Conservation (phyloP, 345 rosid species). For the Eucalyptus sp. region DNA sequence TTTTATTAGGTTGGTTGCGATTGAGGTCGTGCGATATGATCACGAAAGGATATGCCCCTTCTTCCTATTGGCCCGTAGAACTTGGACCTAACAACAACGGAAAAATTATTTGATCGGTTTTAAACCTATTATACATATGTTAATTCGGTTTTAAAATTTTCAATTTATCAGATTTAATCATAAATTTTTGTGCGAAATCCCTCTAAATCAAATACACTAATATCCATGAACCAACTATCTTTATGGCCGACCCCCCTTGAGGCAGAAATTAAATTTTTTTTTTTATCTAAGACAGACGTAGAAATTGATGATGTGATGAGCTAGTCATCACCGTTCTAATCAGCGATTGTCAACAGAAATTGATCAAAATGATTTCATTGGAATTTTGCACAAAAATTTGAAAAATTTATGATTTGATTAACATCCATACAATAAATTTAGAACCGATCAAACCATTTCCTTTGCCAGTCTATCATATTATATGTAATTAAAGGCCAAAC, state of each 20-base stretch:
- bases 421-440: neutral
- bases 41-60: neutral
- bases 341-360: rapidly evolving
- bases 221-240: too few relatives aligned
- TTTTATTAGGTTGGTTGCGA: neutral
- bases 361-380: neutral
- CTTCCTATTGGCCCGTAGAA: neutral
- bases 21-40: neutral
- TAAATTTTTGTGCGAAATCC: rapidly evolving
- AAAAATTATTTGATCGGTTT: neutral
- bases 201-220: too few relatives aligned
- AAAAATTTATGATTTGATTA: neutral
- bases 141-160: neutral
- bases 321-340: rapidly evolving
- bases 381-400: neutral
- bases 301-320: neutral
- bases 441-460: rapidly evolving
- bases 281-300: too few relatives aligned
- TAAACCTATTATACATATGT: neutral
- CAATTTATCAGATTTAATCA: rapidly evolving
- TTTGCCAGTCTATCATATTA: neutral
- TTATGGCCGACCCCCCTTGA: too few relatives aligned
- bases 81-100: neutral
- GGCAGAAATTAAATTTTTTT: too few relatives aligned
- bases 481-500: neutral